These are phyloP conservation scores for Lachnellula cervina DNA, from an alignment of 2,329 filamentous ascomycete species.

Conservation along the genomic window DNA sequence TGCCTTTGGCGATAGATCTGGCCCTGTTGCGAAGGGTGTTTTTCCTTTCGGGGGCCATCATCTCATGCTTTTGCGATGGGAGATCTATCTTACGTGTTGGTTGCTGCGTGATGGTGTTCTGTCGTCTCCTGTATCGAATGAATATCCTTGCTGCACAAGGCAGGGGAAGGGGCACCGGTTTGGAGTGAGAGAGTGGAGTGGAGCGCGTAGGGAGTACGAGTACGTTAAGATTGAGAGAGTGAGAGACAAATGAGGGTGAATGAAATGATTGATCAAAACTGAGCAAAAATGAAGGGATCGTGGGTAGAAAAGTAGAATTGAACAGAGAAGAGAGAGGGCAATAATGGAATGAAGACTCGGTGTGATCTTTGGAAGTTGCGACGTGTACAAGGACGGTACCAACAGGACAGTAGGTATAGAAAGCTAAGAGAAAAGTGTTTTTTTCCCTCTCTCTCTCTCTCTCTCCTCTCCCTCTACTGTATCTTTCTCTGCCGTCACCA, in stretches of 20 bases:
- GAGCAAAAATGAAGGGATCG: neutral
- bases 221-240: neutral
- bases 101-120: neutral
- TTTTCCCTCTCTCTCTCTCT: too few relatives aligned
- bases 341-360: neutral
- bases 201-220: neutral
- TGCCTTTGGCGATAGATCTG: constrained; percentile 7
- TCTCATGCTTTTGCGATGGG: constrained; percentile 1
- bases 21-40: constrained; percentile 7
- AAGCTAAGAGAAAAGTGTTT: too few relatives aligned
- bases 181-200: neutral
- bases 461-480: too few relatives aligned
- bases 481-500: too few relatives aligned
- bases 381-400: neutral
- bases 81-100: neutral
- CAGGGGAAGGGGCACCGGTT: neutral
- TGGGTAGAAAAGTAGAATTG: neutral
- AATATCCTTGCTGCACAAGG: neutral
- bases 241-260: neutral
- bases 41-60: constrained; percentile 7
- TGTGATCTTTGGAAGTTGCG: neutral
- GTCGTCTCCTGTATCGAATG: neutral
- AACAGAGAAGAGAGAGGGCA: neutral
- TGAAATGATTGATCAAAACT: neutral
- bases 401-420: neutral